phyloP scores from a whole-genome alignment of 305 asterid genomes.

The Fraxinus ornus region DNA sequence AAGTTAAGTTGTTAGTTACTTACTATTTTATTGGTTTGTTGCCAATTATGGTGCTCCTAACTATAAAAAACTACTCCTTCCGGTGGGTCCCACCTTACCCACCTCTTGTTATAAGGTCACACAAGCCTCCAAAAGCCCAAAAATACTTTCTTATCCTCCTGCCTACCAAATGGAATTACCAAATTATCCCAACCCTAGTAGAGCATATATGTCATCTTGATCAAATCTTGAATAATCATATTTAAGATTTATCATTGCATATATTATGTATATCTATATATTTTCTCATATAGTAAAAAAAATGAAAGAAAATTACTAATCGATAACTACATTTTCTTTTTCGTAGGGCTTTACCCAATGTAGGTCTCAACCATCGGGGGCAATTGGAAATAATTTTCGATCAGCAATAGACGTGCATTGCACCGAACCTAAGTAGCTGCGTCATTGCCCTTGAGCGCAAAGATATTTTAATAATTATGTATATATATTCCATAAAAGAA shows the following conservation, averaged over 20 bases:
- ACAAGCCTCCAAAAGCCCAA: constrained; percentile 39
- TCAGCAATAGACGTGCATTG: not conserved
- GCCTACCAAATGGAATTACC: constrained; percentile 35
- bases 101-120: constrained; percentile 56
- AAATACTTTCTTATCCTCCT: constrained; percentile 39
- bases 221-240: constrained; percentile 11
- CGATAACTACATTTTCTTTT: not conserved
- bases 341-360: not conserved
- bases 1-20: constrained; percentile 20
- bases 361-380: not conserved
- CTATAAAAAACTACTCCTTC: constrained; percentile 37
- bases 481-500: not conserved
- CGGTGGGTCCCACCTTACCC: constrained; percentile 59
- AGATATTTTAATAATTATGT: not conserved
- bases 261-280: not conserved
- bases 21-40: constrained; percentile 2
- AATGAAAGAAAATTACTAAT: too few relatives aligned
- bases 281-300: not conserved
- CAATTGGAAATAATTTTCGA: not conserved
- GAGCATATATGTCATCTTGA: constrained; percentile 11
- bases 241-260: not conserved
- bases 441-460: not conserved
- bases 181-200: not conserved
- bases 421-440: not conserved
- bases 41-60: constrained; percentile 24